These are phyloP conservation scores for Magnaporthiopsis rhizophila DNA, from an alignment of 2,329 filamentous ascomycete species.

Conservation along the genomic window DNA sequence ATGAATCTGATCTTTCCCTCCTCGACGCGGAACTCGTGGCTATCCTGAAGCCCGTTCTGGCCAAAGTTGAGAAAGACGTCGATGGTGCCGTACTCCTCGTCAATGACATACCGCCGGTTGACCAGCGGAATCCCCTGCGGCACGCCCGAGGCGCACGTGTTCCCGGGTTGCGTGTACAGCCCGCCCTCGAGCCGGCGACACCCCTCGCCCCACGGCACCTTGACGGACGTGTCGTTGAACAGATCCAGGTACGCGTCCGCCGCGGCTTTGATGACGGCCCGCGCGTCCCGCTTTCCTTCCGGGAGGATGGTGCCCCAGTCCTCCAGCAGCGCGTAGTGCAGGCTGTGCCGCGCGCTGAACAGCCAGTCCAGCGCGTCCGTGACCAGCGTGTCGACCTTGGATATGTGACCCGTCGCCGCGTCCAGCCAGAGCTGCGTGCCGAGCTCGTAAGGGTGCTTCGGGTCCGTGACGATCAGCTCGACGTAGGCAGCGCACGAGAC, in stretches of 20 bases:
- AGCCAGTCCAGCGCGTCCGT: slow-evolving; percentile 26
- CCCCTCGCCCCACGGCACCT: slow-evolving; percentile 28
- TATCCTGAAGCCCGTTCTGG: slow-evolving; percentile 19
- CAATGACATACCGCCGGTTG: slow-evolving; percentile 20
- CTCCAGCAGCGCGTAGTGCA: slow-evolving; percentile 23
- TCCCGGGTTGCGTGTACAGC: slow-evolving; percentile 18
- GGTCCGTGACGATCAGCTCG: slow-evolving; percentile 27
- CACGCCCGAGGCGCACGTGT: slow-evolving; percentile 18
- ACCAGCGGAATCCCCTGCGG: slow-evolving; percentile 14
- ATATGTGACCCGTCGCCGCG: slow-evolving; percentile 10
- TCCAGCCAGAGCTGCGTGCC: slow-evolving; percentile 27
- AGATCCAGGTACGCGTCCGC: slow-evolving; percentile 29
- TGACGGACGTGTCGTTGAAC: slow-evolving; percentile 22
- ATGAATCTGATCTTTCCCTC: slow-evolving; percentile 24
- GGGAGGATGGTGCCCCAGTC: slow-evolving; percentile 18
- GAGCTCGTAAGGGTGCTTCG: slow-evolving; percentile 27
- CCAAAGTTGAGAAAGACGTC: slow-evolving; percentile 24
- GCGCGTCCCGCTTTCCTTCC: slow-evolving; percentile 16
- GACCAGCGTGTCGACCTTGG: slow-evolving; percentile 24
- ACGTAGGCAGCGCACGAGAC: slow-evolving; percentile 30
- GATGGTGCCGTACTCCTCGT: slow-evolving; percentile 18
- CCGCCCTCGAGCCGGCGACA: slow-evolving; percentile 23
- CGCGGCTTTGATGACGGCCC: slow-evolving; percentile 20
- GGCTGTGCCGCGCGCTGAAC: slow-evolving; percentile 26
- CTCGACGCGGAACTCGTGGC: slow-evolving; percentile 26